Base-by-base conservation (phyloP, 2,329 filamentous ascomycete species). In the Microcyclospora pomicola region DNA sequence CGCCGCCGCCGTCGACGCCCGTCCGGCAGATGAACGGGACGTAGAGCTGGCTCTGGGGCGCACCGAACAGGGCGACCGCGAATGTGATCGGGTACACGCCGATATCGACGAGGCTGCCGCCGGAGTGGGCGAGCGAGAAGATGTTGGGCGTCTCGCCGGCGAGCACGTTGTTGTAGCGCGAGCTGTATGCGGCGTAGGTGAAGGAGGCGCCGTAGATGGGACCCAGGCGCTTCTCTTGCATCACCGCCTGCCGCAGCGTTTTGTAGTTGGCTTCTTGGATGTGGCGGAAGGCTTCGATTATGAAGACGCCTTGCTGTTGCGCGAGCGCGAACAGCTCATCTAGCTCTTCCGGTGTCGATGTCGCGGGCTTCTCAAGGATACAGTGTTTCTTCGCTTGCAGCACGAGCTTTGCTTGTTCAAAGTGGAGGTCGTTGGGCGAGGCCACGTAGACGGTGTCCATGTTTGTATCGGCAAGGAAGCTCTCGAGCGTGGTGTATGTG, bases 221-320 rank as follows among this genome's bases (percentile, higher is more conserved):
- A 0, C 65, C 65, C 2, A 69, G 46, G n/a, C 51, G 51, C 31
- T 55, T 49, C 32, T 59, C 48, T 13, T 66, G 52, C 9, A 49
- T 49, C 31, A 61, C 30, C 2, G 49, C 29, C 6, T 50, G 42
- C 33, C 63, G 62, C 27, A 68, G 48, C 24, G 61, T 50, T 38
- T 63, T 62, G 58, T 65, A 69, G 50, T 68, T 68, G 31, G 56
- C 53, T 52, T 69, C 66, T 52, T 68, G 66, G 35, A 68, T 61
- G 47, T 69, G 66, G 28, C 66, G 55, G 55, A 59, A 68, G 12
- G 66, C 66, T 52, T 69, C 66, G 40, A 69, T 58, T 11, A 69
- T 48, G 42, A 63, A 61, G 9, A 67, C 56, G 12, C 54, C 51
- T 15, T 66, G 58, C 29, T 54, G 49, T 32, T 61, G 54, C 1